Percentiles rank a stretch among this genome's conserved stretches.
Evolutionary conservation across 1,284 basidiomycete species (phyloP).

Genomic region (Hypsizygus ulmarius): DNA sequence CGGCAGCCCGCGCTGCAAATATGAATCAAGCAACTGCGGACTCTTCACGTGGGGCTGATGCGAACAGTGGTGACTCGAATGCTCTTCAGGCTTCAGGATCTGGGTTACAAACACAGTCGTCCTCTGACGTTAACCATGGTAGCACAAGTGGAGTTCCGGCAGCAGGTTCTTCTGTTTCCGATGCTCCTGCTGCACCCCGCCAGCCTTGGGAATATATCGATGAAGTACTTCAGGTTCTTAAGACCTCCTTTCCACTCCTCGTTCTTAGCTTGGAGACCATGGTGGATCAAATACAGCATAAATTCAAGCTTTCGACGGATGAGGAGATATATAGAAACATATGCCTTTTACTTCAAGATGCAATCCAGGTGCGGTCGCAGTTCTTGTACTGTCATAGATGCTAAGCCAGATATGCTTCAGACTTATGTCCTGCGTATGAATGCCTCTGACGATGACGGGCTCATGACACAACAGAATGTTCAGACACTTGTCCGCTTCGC

Average conservation of each 20-base stretch:
- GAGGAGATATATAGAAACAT: conserved; percentile 96
- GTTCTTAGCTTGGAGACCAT: conserved; percentile 96
- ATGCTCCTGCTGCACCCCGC: conserved; percentile 45
- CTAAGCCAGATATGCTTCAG: conserved; percentile 20
- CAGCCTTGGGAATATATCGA: conserved; percentile 92
- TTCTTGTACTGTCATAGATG: neutral
- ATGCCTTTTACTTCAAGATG: conserved; percentile 78
- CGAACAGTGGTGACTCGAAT: conserved; percentile 22
- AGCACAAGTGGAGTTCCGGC: neutral
- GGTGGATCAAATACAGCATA: conserved; percentile 90
- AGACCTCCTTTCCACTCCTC: conserved; percentile 95
- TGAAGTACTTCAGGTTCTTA: conserved; percentile 92
- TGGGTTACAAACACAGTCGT: conserved; percentile 16
- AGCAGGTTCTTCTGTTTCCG: conserved; percentile 20
- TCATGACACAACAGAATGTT: conserved; percentile 56
- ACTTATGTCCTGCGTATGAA: conserved; percentile 71
- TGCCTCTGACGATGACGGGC: conserved; percentile 73
- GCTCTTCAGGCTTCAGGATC: conserved; percentile 16
- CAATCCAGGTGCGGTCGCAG: conserved; percentile 51
- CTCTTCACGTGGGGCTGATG: conserved; percentile 21
- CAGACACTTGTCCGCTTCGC: conserved; percentile 74
- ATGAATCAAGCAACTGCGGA: conserved; percentile 28
- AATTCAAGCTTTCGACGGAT: conserved; percentile 90
- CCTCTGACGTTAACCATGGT: conserved; percentile 18
- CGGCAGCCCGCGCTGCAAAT: conserved; percentile 32